Base-by-base conservation (phyloP, 2,329 filamentous ascomycete species). In the Stemphylium vesicarium region DNA sequence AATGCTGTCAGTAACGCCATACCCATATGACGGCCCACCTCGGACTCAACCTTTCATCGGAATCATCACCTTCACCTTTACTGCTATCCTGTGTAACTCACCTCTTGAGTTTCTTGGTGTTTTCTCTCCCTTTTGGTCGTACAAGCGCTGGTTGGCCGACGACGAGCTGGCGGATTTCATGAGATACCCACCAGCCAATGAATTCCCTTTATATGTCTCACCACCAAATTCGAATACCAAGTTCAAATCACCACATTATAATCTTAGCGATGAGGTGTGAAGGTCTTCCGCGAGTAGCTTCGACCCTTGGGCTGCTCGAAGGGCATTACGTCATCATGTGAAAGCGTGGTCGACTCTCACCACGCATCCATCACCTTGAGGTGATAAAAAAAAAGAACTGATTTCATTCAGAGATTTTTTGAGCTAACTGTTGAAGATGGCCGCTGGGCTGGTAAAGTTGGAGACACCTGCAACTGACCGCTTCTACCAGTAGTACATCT, bases 1-100 rank as follows among this genome's bases (percentile, higher is more conserved):
- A 80, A 79, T 50, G 66, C 77, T 42, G 75, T 85, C 45, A 81
- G 75, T 50, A 77, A 83, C 63, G 75, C 77, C 3, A 84, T 85
- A 59, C 68, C 68, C 4, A 71, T 72, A 66, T 71, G 51, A 75
- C 78, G 79, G 12, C 10, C 20, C 3, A 29, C 12, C 9, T 18
- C 4, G 16, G 26, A 43, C 4, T 13, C 13, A 4, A 37, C 15
- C 4, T 13, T 18, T 12, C 40, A 16, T 12, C 8, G 2, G 2
- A 22, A 33, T 12, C 7, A 13, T 9, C 7, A 18, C 12, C 16
- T 15, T 9, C 7, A 33, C 2, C 24, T 20, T 12, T 20, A 13
- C 15, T 29, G 6, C 11, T 38, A 3, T 46, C 8, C 18, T 18
- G 12, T 24, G 4, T 4, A 22, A 22, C 3, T 39, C 16, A 18